A percentile compares a stretch with the other conserved stretches of the same genome.
These are phyloP conservation scores for Globisporangium middletonii DNA, from an alignment of 352 stramenopile species.

Conservation along the genomic window DNA sequence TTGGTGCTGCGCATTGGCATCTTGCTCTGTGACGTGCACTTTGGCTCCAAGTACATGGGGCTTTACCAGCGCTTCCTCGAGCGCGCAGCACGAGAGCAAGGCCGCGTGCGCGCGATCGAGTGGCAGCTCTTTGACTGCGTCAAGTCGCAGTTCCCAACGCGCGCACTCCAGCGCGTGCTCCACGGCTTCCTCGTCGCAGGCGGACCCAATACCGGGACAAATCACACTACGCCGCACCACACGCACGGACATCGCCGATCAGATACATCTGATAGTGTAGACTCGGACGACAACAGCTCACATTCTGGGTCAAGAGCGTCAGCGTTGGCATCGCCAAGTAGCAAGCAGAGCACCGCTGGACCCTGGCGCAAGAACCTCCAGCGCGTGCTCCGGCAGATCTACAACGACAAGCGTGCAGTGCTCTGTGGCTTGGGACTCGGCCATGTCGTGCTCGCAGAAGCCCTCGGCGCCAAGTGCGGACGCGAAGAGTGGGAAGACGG, in stretches of 20 bases:
- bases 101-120: slow-evolving; percentile 14
- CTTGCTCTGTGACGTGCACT: slow-evolving; percentile 34
- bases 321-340: neutral
- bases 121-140: slow-evolving; percentile 36
- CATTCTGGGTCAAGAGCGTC: neutral
- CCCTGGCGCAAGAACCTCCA: slow-evolving; percentile 19
- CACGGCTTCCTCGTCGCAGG: slow-evolving; percentile 30
- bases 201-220: slow-evolving; percentile 17
- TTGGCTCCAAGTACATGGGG: slow-evolving; percentile 29
- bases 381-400: slow-evolving; percentile 20
- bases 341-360: neutral
- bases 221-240: neutral
- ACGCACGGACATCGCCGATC: neutral
- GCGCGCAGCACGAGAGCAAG: slow-evolving; percentile 16
- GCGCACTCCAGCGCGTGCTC: slow-evolving; percentile 18
- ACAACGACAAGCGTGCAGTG: slow-evolving; percentile 15
- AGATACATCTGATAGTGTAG: slow-evolving; percentile 6
- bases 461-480: slow-evolving; percentile 11
- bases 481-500: slow-evolving; percentile 18
- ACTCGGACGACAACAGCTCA: neutral
- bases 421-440: slow-evolving; percentile 25
- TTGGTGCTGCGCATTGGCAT: slow-evolving; percentile 23
- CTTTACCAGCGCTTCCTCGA: slow-evolving; percentile 36
- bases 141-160: slow-evolving; percentile 27
- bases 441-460: slow-evolving; percentile 22